Evolutionary conservation across 2,329 filamentous ascomycete species (phyloP).

Genomic region (Trichoderma atroviride): DNA sequence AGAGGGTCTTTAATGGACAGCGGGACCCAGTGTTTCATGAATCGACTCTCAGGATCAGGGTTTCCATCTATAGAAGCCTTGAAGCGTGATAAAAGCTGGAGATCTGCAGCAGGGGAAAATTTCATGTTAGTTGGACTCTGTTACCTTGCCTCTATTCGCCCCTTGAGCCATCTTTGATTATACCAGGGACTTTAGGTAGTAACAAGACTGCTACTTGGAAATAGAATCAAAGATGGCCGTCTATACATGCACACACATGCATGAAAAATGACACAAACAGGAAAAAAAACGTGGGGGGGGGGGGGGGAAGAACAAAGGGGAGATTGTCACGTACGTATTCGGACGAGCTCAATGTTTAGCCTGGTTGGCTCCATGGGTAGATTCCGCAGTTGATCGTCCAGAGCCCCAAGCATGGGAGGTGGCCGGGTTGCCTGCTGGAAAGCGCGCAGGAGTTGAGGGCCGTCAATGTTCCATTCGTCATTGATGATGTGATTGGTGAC

Average conservation of each 20-base stretch:
- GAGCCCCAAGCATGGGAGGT: constrained; percentile 32
- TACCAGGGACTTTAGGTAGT: neutral
- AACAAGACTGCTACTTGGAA: neutral
- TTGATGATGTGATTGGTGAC: constrained; percentile 37
- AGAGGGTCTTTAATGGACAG: constrained; percentile 54
- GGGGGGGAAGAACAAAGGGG: neutral
- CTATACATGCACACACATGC: constrained; percentile 1
- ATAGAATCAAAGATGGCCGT: neutral
- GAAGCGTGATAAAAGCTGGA: constrained; percentile 54
- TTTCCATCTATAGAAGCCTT: constrained; percentile 54
- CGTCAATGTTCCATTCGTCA: constrained; percentile 39
- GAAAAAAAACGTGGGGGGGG: neutral
- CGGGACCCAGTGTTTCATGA: constrained; percentile 52
- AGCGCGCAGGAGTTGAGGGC: constrained; percentile 33
- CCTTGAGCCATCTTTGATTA: neutral
- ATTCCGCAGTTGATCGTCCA: constrained; percentile 43
- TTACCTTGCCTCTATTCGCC: neutral
- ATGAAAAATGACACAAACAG: neutral
- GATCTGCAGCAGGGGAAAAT: constrained; percentile 39
- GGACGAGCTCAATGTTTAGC: constrained; percentile 52
- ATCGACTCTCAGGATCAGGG: constrained; percentile 47
- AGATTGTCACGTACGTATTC: constrained; percentile 45
- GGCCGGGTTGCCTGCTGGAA: constrained; percentile 31
- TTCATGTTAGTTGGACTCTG: neutral
- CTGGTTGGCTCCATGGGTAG: constrained; percentile 47